Base-by-base conservation (phyloP, 192 early-diverging fungal species). In the Gigaspora rosea region DNA sequence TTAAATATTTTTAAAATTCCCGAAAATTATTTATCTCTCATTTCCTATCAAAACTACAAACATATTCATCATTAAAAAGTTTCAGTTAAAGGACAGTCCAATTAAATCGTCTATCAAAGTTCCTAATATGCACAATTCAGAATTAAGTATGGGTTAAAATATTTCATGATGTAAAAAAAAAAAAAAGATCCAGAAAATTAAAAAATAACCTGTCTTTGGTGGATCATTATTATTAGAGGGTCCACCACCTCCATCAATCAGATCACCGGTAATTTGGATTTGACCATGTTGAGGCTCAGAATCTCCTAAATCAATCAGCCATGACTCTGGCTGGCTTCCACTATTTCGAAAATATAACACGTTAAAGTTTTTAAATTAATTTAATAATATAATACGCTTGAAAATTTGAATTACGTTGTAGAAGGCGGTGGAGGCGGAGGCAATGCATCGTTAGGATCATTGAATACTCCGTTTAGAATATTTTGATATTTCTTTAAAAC, bases 401-500 rank as follows among this genome's bases (percentile, higher is more conserved):
- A 41, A 41, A 41, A 41, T 41, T 41, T 3, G 7, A 63, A 35
- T 66, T 66, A 66, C 64, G 64, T 66, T n/a, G 64, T 66, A 18
- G 64, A 20, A 10, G 64, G 12, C 41, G 64, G 13, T 46, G 16
- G 35, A 5, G 59, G 59, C 18, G 64, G 64, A 16, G 15, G 16
- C 36, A 32, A 8, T 11, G 27, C 33, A 20, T 74, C 58, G 20
- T 74, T 20, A 4, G 32, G 36, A 20, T 63, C 52, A 5, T 74
- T 52, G 16, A 82, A 80, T 27, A 86, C 80, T 22, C 88, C 88
- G 36, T 80, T 82, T 78, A 80, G 82, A 27, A 86, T 80, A 66
- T 90, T 86, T n/a, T 77, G 80, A 65, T 93, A 92, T 76, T 93
- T 93, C 54, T 87, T 86, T 15, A 95, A 80, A 0, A 92, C 94